These are phyloP conservation scores for Hirsutella minnesotensis DNA, from an alignment of 2,329 filamentous ascomycete species.

Conservation along the genomic window DNA sequence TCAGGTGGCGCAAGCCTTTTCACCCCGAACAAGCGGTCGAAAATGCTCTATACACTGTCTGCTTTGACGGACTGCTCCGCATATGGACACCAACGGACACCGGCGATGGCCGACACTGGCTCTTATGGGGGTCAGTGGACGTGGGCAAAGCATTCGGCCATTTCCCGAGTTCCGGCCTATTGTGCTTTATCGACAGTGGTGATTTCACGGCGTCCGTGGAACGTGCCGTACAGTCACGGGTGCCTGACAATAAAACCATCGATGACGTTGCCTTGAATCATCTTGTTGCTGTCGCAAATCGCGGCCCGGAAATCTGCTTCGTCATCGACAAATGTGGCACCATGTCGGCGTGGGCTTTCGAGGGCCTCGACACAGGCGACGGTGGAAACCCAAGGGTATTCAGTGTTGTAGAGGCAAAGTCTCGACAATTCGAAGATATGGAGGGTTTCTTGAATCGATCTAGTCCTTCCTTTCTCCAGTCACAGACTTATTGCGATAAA, in stretches of 20 bases:
- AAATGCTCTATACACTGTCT: constrained; percentile 84
- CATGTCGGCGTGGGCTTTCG: constrained; percentile 87
- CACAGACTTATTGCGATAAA: constrained; percentile 61
- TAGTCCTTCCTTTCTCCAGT: constrained; percentile 44
- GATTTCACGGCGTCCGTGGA: constrained; percentile 72
- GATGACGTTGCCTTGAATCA: constrained; percentile 69
- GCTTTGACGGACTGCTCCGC: constrained; percentile 65
- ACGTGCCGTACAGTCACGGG: constrained; percentile 52
- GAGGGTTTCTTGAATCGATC: constrained; percentile 15
- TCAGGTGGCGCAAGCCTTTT: constrained; percentile 76
- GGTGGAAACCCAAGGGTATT: constrained; percentile 61
- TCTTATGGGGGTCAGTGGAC: constrained; percentile 73
- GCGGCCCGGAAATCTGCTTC: constrained; percentile 76
- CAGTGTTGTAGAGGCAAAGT: constrained; percentile 70
- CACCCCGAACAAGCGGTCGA: constrained; percentile 68
- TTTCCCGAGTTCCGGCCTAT: constrained; percentile 19
- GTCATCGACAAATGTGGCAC: constrained; percentile 72
- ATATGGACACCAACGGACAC: constrained; percentile 74
- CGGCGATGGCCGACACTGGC: constrained; percentile 58
- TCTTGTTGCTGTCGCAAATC: constrained; percentile 74
- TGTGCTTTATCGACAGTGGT: constrained; percentile 71
- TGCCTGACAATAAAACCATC: constrained; percentile 42
- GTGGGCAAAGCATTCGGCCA: constrained; percentile 56
- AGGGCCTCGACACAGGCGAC: constrained; percentile 66
- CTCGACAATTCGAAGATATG: constrained; percentile 37